Evolutionary conservation across 176 grass and related monocot species (phyloP), one percentile per base, ranked within the genome.

Genomic region (Pontederia paniculata): DNA sequence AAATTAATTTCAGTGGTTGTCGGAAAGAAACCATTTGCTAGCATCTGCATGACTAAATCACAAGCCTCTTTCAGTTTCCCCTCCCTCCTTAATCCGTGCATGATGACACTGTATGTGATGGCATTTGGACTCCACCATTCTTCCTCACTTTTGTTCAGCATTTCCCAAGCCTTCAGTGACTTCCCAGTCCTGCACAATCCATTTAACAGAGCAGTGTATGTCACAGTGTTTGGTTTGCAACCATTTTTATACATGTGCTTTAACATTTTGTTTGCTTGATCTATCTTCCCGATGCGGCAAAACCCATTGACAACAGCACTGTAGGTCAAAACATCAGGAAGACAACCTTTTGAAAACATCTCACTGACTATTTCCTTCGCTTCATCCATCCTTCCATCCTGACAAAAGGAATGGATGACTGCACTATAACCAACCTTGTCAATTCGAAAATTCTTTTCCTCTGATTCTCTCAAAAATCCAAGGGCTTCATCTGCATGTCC

Each of bases 41-140:
- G 44, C 86, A 97, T 97, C 66, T 84, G 82, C 57, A 68, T 65
- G 44, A 96, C 85, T 12, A 87, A 79, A 72, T 96, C 71, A 57
- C 85, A 89, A 53, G 86, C 84, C 71, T 89, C 81, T 61, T 87
- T 77, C 44, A 96, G 64, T 54, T 87, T 96, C 50, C 86, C 91
- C 72, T 96, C 86, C 63, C 80, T 83, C 66, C 91, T 89, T 45
- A 96, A 70, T 23, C 91, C 91, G 66, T 96, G 91, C 82, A 96
- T 89, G 6, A 96, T 65, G 14, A 84, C 91, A 55, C 91, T 89
- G 44, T 87, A 96, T 45, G 91, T 80, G 54, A 89, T 77, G 58
- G 17, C 64, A 77, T 51, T 96, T 21, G 91, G 91, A 66, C 80
- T 85, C 91, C 91, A 96, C 85, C 85, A 96, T 17, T 97, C 91